Evolutionary conservation across 1,139 yeast species (phyloP).

Genomic region (Pichia sp.): DNA sequence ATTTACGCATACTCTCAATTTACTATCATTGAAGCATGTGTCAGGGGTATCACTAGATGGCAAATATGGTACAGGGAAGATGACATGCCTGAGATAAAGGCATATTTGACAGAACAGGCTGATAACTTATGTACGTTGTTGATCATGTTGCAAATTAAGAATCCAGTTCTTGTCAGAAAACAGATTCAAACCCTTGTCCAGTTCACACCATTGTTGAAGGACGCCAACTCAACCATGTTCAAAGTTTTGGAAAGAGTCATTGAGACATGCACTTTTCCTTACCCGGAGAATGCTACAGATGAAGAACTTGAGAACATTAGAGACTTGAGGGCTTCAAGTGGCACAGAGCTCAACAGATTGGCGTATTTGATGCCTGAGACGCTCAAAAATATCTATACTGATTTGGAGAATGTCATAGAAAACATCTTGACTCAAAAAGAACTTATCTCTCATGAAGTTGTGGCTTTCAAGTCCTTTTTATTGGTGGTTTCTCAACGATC

Average conservation of each 20-base stretch:
- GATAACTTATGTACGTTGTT: conserved; percentile 74
- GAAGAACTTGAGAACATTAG: conserved; percentile 77
- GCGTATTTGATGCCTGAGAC: conserved; percentile 95
- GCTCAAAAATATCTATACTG: conserved; percentile 69
- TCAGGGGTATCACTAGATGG: conserved; percentile 96
- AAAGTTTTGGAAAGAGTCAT: conserved; percentile 80
- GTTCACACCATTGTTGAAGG: conserved; percentile 86
- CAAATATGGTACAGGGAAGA: conserved; percentile 74
- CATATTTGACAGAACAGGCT: conserved; percentile 52
- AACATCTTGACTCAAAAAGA: conserved; percentile 62
- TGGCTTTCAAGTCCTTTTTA: conserved; percentile 86
- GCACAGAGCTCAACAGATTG: conserved; percentile 87
- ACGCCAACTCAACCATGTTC: conserved; percentile 61
- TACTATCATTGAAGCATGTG: conserved; percentile 79
- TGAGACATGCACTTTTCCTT: conserved; percentile 80
- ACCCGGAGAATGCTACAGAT: conserved; percentile 58
- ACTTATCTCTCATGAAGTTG: conserved; percentile 84
- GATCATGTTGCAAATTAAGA: conserved; percentile 65
- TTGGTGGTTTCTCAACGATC: conserved; percentile 90
- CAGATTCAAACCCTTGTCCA: conserved; percentile 93
- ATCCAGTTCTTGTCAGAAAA: conserved; percentile 76
- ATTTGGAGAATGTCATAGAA: conserved; percentile 75
- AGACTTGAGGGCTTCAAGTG: conserved; percentile 86
- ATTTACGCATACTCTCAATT: conserved; percentile 77
- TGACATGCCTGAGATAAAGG: conserved; percentile 54